Percentiles rank a stretch among this genome's conserved stretches.
These are phyloP conservation scores for Kalaharituber pfeilii DNA, from an alignment of 2,329 filamentous ascomycete genomes.

Conservation along the genomic window DNA sequence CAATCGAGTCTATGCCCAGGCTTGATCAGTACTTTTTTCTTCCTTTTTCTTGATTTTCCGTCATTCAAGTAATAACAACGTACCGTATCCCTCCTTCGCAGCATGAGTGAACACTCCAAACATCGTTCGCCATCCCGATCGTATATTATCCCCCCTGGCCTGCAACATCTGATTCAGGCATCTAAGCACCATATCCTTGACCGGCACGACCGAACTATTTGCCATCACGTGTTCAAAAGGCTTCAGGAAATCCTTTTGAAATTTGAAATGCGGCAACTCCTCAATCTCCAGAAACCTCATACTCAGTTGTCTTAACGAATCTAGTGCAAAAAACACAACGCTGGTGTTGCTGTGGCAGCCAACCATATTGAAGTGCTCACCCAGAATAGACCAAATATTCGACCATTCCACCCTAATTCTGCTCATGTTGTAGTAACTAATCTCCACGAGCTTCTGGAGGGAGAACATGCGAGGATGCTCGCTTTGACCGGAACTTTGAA, in stretches of 20 bases:
- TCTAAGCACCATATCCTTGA: slow-evolving; percentile 92
- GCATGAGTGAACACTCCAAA: slow-evolving; percentile 97
- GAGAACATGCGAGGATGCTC: slow-evolving; percentile 94
- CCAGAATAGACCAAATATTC: slow-evolving; percentile 92
- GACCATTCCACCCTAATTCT: slow-evolving; percentile 97
- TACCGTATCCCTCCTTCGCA: slow-evolving; percentile 68
- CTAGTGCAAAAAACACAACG: slow-evolving; percentile 92
- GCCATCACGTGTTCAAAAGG: slow-evolving; percentile 95
- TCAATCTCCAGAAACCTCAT: slow-evolving; percentile 99
- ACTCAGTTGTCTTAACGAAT: slow-evolving; percentile 83
- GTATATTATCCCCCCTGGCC: slow-evolving; percentile 86
- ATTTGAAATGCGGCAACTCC: slow-evolving; percentile 95
- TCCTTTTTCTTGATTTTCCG: too few species aligned
- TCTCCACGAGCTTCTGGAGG: slow-evolving; percentile 93
- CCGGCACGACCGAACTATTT: slow-evolving; percentile 74
- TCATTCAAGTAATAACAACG: too few species aligned
- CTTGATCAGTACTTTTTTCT: too few species aligned
- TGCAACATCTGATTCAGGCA: slow-evolving; percentile 99
- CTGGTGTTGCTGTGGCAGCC: slow-evolving; percentile 92
- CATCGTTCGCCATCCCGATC: slow-evolving; percentile 98
- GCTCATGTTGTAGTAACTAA: slow-evolving; percentile 99
- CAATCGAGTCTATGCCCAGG: slow-evolving; percentile 72
- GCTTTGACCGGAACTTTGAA: slow-evolving; percentile 88
- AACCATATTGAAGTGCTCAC: slow-evolving; percentile 94
- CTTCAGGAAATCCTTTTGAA: slow-evolving; percentile 97